Evolutionary conservation across 1,284 basidiomycete species (phyloP), one percentile per base, ranked within the genome.

Genomic region (Rhodotorula sp.): DNA sequence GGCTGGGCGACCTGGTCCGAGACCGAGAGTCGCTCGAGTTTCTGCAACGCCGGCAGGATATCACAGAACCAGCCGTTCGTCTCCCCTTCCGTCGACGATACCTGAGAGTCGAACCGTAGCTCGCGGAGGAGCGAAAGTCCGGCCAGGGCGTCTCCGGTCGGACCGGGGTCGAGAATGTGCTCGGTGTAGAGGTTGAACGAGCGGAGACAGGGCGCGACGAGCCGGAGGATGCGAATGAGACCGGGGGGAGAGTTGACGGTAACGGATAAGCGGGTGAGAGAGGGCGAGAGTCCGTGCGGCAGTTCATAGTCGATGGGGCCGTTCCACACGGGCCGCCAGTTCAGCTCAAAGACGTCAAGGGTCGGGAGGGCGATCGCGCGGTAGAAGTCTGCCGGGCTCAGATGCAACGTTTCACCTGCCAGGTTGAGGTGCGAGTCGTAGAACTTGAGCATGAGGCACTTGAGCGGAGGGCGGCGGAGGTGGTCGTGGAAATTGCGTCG

Each of bases 181-280:
- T 65, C 64, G 34, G 64, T 66, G 64, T 66, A 66, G 19, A 66
- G n/a, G 26, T 34, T 43, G 34, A 66, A 43, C 14, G 26, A 31
- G 38, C 28, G 34, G n/a, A 66, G 50, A 16, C 5, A 19, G 2
- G 38, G 38, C 14, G 14, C 47, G 23, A 52, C 31, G 6, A 59
- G 19, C 15, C 38, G 12, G 28, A 66, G 21, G 12, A 66, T 10
- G 50, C 34, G 64, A 2, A 31, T 21, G 19, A 54, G 38, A 1
- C 26, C 58, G 0, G 14, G 18, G 2, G 64, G 58, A 5, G 50
- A 48, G 48, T 66, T 60, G 50, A 66, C 64, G 38, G 64, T 60
- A 38, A 66, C 5, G 1, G 57, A 59, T 10, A 65, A n/a, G n/a
- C n/a, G 26, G 15, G 10, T 18, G 48, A 59, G 16, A 7, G 5